Evolutionary conservation across 2,329 filamentous ascomycete species (phyloP), one percentile per base, ranked within the genome.

Genomic region (Cordyceps cicadae): DNA sequence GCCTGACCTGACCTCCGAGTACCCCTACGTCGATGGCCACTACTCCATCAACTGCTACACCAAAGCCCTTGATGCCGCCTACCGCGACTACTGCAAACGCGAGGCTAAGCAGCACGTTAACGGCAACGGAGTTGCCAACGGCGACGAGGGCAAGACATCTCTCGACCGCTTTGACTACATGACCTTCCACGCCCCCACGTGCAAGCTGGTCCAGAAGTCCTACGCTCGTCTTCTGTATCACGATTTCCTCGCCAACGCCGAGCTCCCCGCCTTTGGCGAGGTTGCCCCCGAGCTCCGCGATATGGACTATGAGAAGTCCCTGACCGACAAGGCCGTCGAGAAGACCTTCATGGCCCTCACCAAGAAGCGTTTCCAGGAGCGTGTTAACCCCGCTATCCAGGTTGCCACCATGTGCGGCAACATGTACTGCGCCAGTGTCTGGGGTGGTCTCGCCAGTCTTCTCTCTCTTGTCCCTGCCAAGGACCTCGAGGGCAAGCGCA

Each of bases 121-220:
- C 39, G 51, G 86, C 62, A 87, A 87, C 68, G 78, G 77, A 60
- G 66, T 66, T 58, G 69, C 72, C 64, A 85, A 84, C 62, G 74
- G 70, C 62, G 70, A 72, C 55, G 67, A 73, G 61, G 67, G 76
- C 70, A 87, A 88, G 78, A 85, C 85, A 45, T 77, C 81, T 54
- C 76, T 94, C 63, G 89, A 93, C 75, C 87, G 88, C 70, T 94
- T 94, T 74, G 89, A 93, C 76, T 90, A 91, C 78, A 76, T 94
- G 72, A 76, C 86, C 63, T 94, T 92, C 85, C 90, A 94, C 75
- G 82, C 90, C 19, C 90, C 90, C 46, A 93, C 87, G 65, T 94
- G 90, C 87, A 94, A 94, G 80, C 81, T 92, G 62, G 90, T 94
- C 63, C 80, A 88, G 71, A 94, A 94, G 79, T 92, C 88, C 19